Base-by-base conservation (phyloP, 2,329 filamentous ascomycete species). In the Microdochium paspali region DNA sequence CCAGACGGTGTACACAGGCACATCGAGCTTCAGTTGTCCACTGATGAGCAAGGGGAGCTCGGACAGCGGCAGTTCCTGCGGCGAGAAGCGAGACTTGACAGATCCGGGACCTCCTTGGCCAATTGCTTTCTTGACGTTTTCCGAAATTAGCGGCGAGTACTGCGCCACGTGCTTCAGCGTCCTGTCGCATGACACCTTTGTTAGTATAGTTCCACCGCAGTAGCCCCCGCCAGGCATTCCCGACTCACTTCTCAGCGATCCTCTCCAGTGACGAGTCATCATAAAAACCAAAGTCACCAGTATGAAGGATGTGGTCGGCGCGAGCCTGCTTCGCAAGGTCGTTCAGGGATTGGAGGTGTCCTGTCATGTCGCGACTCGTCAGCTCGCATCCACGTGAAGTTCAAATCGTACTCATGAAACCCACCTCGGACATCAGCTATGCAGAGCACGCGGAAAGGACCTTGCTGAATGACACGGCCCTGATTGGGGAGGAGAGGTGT, bases 1-100 rank as follows among this genome's bases (percentile, higher is more conserved):
- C 93, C 93, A 98, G 31, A 98, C 93, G 35, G 93, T 98, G 71
- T 96, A 97, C 48, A 98, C 93, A 1, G 93, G 93, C 49, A 98
- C 86, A 52, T 98, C 90, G 49, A 98, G 82, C 62, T 89, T 95
- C 61, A 94, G 77, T 56, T 86, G 85, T 66, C 90, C 90, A 67
- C 82, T 87, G 54, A 98, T 79, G 58, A 98, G 89, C 59, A 87
- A 80, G 23, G 91, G 80, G 30, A 98, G 82, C 71, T 98, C 90
- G 49, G 93, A 98, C 46, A 98, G 84, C 49, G 90, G 89, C 24
- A 96, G 81, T 53, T 94, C 86, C 60, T 83, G 82, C 21, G 89
- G 77, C 10, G 80, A 73, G 66, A 95, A 95, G 57, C 90, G 85
- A 52, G 84, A 78, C 72, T 96, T 96, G 65, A 96, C 87, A 32